Conservation (phyloP, 768 basidiomycete genomes). For the Mycena olivaceomarginata region DNA sequence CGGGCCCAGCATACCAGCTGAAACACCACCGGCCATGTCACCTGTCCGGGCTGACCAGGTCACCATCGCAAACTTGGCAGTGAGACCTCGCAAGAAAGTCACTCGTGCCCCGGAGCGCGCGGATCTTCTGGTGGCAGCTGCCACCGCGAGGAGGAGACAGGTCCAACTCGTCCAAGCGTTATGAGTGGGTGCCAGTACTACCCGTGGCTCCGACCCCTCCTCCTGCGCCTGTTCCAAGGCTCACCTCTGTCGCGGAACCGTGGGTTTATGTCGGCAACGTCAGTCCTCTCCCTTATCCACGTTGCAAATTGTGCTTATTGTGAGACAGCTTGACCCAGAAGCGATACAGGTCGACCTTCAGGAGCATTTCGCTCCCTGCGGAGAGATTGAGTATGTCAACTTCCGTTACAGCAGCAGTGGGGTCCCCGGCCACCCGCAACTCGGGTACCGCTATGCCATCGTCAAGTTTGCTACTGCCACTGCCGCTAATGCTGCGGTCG, state of each 20-base stretch:
- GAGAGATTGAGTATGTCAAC: neutral
- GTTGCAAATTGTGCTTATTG: neutral
- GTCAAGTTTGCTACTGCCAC: neutral
- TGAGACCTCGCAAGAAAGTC: neutral
- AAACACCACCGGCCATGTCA: neutral
- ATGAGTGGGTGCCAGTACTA: no score
- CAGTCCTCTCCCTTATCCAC: neutral
- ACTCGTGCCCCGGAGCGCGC: neutral
- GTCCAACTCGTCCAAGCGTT: neutral
- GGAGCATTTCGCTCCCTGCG: neutral
- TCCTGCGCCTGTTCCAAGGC: neutral
- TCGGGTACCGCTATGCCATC: conserved; percentile 11
- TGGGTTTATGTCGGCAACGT: conserved; percentile 19
- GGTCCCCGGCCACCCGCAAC: neutral
- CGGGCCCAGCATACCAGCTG: neutral
- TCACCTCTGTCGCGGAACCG: neutral
- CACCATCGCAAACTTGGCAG: neutral
- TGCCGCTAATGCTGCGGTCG: neutral
- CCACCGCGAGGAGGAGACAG: neutral
- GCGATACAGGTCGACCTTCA: neutral
- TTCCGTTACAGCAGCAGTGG: conserved; percentile 6
- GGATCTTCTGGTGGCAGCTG: neutral
- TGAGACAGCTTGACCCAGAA: neutral
- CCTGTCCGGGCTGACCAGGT: neutral
- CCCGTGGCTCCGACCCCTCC: neutral